Conservation (phyloP, 345 rosid genomes). For the Eucalyptus leucophloia region DNA sequence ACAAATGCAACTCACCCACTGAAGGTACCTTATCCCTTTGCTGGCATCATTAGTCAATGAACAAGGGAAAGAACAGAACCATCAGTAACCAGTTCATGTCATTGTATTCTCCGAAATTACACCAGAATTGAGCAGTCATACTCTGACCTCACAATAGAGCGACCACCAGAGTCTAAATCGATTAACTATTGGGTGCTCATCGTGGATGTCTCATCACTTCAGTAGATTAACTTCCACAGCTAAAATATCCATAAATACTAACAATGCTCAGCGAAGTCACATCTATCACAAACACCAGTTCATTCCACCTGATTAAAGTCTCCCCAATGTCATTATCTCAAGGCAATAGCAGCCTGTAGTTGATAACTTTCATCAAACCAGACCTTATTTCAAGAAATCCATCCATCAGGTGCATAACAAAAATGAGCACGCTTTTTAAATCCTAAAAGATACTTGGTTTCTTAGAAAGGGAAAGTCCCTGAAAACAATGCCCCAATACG, state of each 20-base stretch:
- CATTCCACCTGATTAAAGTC: neutral
- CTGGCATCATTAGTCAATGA: neutral
- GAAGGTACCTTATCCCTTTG: neutral
- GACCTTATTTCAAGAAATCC: neutral
- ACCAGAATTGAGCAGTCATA: neutral
- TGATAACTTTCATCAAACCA: neutral
- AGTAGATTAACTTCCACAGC: neutral
- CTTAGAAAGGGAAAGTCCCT: neutral
- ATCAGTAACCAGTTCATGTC: no score
- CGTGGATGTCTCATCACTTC: neutral
- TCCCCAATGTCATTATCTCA: neutral
- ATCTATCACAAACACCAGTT: neutral
- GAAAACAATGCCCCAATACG: neutral
- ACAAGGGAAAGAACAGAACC: no score
- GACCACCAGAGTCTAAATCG: neutral
- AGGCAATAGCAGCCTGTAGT: neutral
- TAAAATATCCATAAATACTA: neutral
- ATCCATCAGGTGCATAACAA: neutral
- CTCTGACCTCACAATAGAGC: neutral
- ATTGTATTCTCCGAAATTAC: no score
- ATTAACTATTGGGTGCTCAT: neutral
- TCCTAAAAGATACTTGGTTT: neutral
- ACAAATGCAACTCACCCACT: neutral
- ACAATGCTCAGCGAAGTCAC: neutral
- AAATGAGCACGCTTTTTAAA: neutral